A percentile compares a stretch with the other conserved stretches of the same genome.
Evolutionary conservation across 495 filamentous ascomycete genomes (phyloP).

Genomic region (Annulohypoxylon stygium): DNA sequence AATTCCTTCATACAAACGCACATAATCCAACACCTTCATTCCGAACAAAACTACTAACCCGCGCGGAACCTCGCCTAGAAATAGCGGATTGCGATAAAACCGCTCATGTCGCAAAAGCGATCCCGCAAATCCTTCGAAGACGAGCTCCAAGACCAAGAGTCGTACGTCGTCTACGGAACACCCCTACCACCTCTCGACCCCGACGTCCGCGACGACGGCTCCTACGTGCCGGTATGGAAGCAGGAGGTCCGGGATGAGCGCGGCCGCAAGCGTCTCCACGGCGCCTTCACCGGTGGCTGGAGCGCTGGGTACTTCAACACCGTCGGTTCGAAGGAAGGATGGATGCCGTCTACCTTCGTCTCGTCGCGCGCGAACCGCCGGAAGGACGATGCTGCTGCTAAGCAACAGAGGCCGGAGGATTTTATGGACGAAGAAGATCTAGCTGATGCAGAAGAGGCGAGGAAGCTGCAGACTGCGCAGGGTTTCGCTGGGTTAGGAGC

Average conservation of each 20-base stretch:
- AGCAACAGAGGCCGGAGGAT: constrained; percentile 81
- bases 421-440: constrained; percentile 99
- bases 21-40: background rate
- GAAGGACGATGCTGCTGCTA: constrained; percentile 69
- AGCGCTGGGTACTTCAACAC: constrained; percentile 99
- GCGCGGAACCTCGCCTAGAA: background rate
- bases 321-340: constrained; percentile 98
- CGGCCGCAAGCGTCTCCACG: constrained; percentile 91
- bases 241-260: constrained; percentile 96
- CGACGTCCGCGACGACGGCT: constrained; percentile 88
- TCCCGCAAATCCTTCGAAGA: constrained; percentile 81
- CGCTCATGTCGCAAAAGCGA: constrained; percentile 82
- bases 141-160: constrained; percentile 77
- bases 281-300: constrained; percentile 96
- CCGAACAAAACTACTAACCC: background rate
- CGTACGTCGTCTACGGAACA: constrained; percentile 87
- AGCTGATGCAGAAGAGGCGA: constrained; percentile 84
- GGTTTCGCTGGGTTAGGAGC: constrained; percentile 83
- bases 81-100: background rate
- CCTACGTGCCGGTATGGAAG: constrained; percentile 95
- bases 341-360: constrained; percentile 91
- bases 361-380: constrained; percentile 86
- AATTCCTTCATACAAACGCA: background rate
- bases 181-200: constrained; percentile 85
- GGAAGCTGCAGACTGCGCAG: constrained; percentile 75